These are phyloP conservation scores for Penicillium argentinense DNA, from an alignment of 495 filamentous ascomycete genomes.

Conservation along the genomic window DNA sequence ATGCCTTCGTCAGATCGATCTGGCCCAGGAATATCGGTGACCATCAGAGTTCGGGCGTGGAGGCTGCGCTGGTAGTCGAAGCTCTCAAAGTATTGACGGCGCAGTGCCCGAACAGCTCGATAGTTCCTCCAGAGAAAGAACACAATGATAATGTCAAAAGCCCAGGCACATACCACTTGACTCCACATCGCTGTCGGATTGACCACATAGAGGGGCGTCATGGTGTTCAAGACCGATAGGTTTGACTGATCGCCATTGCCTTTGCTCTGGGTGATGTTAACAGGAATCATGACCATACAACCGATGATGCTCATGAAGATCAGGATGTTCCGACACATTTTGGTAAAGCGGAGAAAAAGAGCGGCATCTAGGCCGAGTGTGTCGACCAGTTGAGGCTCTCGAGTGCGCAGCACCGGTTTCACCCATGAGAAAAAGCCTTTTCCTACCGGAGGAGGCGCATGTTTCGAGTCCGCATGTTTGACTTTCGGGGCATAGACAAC, in stretches of 20 bases:
- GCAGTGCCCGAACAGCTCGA: constrained; percentile 63
- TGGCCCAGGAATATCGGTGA: constrained; percentile 79
- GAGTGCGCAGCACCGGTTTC: constrained; percentile 69
- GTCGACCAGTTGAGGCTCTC: constrained; percentile 72
- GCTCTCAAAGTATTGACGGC: constrained; percentile 79
- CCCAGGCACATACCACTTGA: constrained; percentile 76
- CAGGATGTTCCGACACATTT: constrained; percentile 93
- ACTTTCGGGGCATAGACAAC: constrained; percentile 93
- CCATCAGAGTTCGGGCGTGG: constrained; percentile 87
- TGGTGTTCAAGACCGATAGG: constrained; percentile 44
- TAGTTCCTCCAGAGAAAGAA: constrained; percentile 93
- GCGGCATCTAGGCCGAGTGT: constrained; percentile 87
- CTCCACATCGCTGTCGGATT: constrained; percentile 62
- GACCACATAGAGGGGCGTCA: constrained; percentile 53
- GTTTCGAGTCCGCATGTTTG: constrained; percentile 88
- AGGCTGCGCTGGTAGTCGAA: constrained; percentile 87
- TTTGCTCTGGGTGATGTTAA: constrained; percentile 64
- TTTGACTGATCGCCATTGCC: constrained; percentile 21
- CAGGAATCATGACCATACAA: constrained; percentile 76
- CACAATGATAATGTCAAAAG: constrained; percentile 72
- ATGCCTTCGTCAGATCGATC: constrained; percentile 83
- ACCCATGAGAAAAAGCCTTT: constrained; percentile 87
- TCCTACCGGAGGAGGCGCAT: constrained; percentile 86
- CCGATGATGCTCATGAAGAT: constrained; percentile 69
- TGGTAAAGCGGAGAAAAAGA: constrained; percentile 82